A percentile compares a stretch with the other conserved stretches of the same genome.
Evolutionary conservation across 768 basidiomycete species (phyloP).

Genomic region (Termitomyces sp.): DNA sequence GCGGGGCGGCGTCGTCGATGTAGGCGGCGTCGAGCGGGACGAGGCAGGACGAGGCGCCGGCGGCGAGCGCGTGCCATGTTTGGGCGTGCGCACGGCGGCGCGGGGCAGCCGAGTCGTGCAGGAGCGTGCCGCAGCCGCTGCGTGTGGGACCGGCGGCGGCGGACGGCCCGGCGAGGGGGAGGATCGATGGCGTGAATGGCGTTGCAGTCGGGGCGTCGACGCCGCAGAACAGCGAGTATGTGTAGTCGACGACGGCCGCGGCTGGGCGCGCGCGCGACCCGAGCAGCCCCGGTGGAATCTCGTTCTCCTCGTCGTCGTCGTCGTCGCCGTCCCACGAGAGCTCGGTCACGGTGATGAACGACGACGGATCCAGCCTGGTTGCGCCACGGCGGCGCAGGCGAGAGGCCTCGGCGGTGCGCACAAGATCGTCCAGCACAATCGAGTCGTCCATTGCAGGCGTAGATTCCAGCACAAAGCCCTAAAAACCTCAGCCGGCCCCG

Average conservation of each 20-base stretch:
- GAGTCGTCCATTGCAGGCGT: conserved; percentile 43
- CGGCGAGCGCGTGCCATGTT: conserved; percentile 56
- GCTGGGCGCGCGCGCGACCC: no score
- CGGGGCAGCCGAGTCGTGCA: conserved; percentile 55
- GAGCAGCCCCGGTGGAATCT: no score
- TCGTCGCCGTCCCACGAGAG: neutral
- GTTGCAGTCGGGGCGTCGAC: neutral
- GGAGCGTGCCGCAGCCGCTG: conserved; percentile 62
- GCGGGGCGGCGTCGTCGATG: conserved; percentile 48
- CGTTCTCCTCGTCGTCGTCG: conserved; percentile 1
- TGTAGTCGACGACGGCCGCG: neutral
- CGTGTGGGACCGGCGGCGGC: conserved; percentile 9
- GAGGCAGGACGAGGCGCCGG: conserved; percentile 39
- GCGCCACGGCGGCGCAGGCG: conserved; percentile 72
- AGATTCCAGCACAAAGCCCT: no score
- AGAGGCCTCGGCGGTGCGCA: conserved; percentile 73
- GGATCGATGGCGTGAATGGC: conserved; percentile 16
- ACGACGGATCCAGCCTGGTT: conserved; percentile 48
- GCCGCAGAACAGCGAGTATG: conserved; percentile 13
- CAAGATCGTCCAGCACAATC: conserved; percentile 69
- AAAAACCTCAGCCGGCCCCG: neutral
- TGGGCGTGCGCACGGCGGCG: conserved; percentile 30
- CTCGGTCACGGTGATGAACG: neutral
- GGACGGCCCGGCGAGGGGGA: conserved; percentile 13
- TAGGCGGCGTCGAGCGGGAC: conserved; percentile 55